Conservation (phyloP, 805 yeast genomes). For the Peterozyma toletana region DNA sequence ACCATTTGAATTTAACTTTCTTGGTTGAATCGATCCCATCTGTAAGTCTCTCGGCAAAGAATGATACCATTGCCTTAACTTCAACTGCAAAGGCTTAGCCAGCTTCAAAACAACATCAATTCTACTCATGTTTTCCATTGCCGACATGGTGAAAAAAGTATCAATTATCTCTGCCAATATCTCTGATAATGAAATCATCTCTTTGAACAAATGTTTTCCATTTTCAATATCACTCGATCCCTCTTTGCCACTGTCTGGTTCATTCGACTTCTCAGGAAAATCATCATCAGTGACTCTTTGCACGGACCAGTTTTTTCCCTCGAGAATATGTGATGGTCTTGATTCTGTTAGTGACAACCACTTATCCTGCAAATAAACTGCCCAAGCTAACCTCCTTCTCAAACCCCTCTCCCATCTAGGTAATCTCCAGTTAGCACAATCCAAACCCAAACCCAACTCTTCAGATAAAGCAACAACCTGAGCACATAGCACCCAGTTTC, state of each 20-base stretch:
- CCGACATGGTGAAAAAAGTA: slow-evolving; percentile 64
- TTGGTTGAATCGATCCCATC: slow-evolving; percentile 51
- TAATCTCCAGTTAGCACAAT: slow-evolving; percentile 83
- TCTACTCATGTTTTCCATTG: slow-evolving; percentile 46
- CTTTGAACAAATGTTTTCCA: slow-evolving; percentile 64
- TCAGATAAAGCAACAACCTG: slow-evolving; percentile 86
- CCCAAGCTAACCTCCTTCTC: slow-evolving; percentile 90
- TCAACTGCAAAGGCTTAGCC: slow-evolving; percentile 78
- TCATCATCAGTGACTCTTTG: slow-evolving; percentile 62
- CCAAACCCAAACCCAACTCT: slow-evolving; percentile 85
- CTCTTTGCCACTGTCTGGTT: slow-evolving; percentile 28
- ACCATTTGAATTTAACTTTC: slow-evolving; percentile 67
- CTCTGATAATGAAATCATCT: slow-evolving; percentile 56
- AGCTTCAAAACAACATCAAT: slow-evolving; percentile 62
- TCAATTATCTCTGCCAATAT: slow-evolving; percentile 68
- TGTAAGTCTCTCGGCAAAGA: slow-evolving; percentile 58
- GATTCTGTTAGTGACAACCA: slow-evolving; percentile 82
- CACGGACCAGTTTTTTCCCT: slow-evolving; percentile 76
- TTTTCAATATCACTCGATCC: slow-evolving; percentile 64
- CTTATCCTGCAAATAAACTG: slow-evolving; percentile 85
- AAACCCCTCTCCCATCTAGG: slow-evolving; percentile 95
- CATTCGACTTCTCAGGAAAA: slow-evolving; percentile 64
- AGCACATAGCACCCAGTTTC: slow-evolving; percentile 81
- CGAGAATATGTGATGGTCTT: slow-evolving; percentile 74
- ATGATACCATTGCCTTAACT: slow-evolving; percentile 71